Conservation (phyloP, 768 basidiomycete species). For the Phlebiopsis flavidoalba region DNA sequence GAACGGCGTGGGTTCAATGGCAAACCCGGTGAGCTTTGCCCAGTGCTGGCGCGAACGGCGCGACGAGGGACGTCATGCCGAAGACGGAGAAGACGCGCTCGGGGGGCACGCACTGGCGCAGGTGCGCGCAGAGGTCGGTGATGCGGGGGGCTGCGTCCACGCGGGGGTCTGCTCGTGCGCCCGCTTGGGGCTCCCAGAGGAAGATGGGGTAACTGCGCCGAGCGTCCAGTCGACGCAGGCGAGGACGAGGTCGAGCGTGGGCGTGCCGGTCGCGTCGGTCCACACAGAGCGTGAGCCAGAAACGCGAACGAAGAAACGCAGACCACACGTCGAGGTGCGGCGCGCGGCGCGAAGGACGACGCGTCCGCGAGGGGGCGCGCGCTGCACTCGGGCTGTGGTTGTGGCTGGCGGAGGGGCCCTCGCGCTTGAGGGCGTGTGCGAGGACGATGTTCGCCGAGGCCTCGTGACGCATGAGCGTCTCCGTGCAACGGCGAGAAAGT, state of each 20-base stretch:
- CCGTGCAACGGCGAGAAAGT: constrained; percentile 39
- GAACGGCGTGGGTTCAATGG: constrained; percentile 37
- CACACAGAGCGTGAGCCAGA: constrained; percentile 53
- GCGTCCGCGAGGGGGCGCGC: constrained; percentile 14
- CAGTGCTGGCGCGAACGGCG: constrained; percentile 38
- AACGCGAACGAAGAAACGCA: too few species aligned
- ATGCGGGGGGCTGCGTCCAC: constrained; percentile 33
- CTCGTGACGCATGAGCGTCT: constrained; percentile 37
- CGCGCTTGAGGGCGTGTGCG: constrained; percentile 42
- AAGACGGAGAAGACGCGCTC: constrained; percentile 50
- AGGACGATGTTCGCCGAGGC: constrained; percentile 48
- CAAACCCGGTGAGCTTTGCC: constrained; percentile 36
- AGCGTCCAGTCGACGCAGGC: constrained; percentile 40
- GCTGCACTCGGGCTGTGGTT: too few species aligned
- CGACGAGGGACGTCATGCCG: constrained; percentile 36
- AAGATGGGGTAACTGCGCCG: constrained; percentile 47
- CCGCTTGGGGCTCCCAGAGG: constrained; percentile 39
- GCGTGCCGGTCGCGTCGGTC: constrained; percentile 24
- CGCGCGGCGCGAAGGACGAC: constrained; percentile 17
- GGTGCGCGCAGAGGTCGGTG: constrained; percentile 30
- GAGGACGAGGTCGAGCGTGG: constrained; percentile 38
- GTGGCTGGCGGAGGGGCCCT: constrained; percentile 15
- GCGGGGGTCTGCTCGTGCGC: constrained; percentile 22
- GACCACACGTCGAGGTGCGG: constrained; percentile 20
- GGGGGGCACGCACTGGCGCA: constrained; percentile 32